phyloP scores from a whole-genome alignment of 768 basidiomycete genomes.

The Lentinula raphanica region DNA sequence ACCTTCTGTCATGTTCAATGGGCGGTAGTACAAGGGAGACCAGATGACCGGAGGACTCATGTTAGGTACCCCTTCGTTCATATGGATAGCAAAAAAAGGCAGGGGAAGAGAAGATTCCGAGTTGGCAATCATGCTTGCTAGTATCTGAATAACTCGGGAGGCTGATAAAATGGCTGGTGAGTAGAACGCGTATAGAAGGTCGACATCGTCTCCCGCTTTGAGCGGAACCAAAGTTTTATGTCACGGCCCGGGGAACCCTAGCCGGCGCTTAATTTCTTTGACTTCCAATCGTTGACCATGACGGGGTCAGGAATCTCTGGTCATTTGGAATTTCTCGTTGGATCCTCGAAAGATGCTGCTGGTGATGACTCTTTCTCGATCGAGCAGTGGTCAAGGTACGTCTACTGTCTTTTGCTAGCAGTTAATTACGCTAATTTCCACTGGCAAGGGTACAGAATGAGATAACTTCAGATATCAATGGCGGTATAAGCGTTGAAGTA shows the following conservation, averaged over 20 bases:
- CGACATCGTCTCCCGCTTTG: too few relatives aligned
- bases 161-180: too few relatives aligned
- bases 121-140: too few relatives aligned
- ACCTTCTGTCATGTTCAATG: not conserved
- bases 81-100: not conserved
- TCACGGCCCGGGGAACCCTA: too few relatives aligned
- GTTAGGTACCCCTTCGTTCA: not conserved
- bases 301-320: slow-evolving; percentile 10
- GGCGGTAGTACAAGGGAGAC: not conserved
- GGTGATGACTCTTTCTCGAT: slow-evolving; percentile 19
- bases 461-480: not conserved
- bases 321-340: slow-evolving; percentile 28
- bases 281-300: not conserved
- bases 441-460: not conserved
- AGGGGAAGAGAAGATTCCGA: too few relatives aligned
- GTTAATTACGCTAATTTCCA: not conserved
- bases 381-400: slow-evolving; percentile 27
- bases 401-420: not conserved
- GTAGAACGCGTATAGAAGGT: too few relatives aligned
- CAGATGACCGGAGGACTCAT: not conserved
- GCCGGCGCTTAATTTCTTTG: not conserved
- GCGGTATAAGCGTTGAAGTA: not conserved
- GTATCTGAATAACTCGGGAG: too few relatives aligned
- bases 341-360: slow-evolving; percentile 18
- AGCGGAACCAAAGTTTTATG: too few relatives aligned